phyloP scores from a whole-genome alignment of 2,329 filamentous ascomycete species.

The Talaromyces sp. region DNA sequence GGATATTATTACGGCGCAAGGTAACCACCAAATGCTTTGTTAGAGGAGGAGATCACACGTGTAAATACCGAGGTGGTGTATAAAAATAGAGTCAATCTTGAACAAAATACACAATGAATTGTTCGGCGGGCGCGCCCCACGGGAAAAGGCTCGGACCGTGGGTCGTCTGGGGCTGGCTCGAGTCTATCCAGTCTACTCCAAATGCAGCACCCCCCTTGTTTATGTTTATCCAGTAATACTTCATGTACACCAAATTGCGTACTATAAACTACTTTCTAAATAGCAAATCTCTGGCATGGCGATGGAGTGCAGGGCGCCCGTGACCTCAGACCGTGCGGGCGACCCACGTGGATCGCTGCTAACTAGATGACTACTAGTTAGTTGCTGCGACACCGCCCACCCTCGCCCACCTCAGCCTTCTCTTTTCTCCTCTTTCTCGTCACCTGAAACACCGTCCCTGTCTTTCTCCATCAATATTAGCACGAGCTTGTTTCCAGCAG shows the following conservation, averaged over 20 bases:
- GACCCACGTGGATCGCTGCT: slow-evolving; percentile 25
- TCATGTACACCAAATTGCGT: too few relatives aligned
- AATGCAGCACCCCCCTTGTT: neutral
- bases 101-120: neutral
- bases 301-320: neutral
- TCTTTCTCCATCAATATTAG: neutral
- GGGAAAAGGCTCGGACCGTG: slow-evolving; percentile 13
- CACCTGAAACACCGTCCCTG: neutral
- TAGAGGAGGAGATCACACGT: neutral
- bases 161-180: neutral
- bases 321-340: neutral
- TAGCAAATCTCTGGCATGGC: neutral
- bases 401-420: neutral
- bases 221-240: neutral
- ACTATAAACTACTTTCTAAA: neutral
- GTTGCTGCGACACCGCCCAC: neutral
- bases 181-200: neutral
- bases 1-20: neutral
- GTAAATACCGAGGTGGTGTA: neutral
- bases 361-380: slow-evolving; percentile 17
- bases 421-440: neutral
- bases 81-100: neutral
- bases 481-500: neutral
- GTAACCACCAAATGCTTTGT: neutral
- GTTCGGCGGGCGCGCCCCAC: slow-evolving; percentile 9